Percentiles rank a stretch among this genome's conserved stretches.
Evolutionary conservation across 768 basidiomycete species (phyloP).

Genomic region (Tephrocybe sp.): DNA sequence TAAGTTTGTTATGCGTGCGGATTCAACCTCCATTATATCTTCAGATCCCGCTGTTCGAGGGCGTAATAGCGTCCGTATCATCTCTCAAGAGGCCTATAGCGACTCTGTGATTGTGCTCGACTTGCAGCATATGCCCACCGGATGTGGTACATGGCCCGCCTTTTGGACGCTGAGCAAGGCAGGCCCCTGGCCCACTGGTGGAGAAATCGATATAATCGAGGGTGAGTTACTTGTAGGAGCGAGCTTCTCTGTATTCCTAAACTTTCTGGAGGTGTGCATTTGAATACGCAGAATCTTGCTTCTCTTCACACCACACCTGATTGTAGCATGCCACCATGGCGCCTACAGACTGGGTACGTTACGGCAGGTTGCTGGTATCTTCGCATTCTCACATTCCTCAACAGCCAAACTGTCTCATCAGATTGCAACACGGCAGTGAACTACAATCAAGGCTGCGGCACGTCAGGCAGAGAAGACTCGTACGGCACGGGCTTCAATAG

Average conservation of each 20-base stretch:
- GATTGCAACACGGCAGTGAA: constrained; percentile 52
- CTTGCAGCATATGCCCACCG: constrained; percentile 59
- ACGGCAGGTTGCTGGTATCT: background rate
- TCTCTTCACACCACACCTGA: constrained; percentile 54
- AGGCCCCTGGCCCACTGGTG: constrained; percentile 62
- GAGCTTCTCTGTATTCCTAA: background rate
- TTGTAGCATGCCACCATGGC: constrained; percentile 43
- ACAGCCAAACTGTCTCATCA: constrained; percentile 38
- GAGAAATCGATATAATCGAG: constrained; percentile 64
- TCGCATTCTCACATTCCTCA: constrained; percentile 1
- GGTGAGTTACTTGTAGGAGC: constrained; percentile 32
- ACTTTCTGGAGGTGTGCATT: constrained; percentile 47
- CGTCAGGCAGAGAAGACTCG: constrained; percentile 37
- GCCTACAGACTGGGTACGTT: constrained; percentile 49
- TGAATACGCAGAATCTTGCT: constrained; percentile 41
- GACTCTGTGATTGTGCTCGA: constrained; percentile 54
- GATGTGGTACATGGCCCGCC: constrained; percentile 64
- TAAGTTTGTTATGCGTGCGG: constrained; percentile 61
- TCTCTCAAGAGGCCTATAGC: constrained; percentile 41
- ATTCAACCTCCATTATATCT: constrained; percentile 37
- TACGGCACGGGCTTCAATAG: constrained; percentile 51
- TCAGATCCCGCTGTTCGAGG: constrained; percentile 42
- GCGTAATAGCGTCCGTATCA: constrained; percentile 58
- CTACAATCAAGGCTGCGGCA: constrained; percentile 65
- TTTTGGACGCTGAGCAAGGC: constrained; percentile 55